A percentile compares a stretch with the other conserved stretches of the same genome.
These are phyloP conservation scores for Tardiomyces blankii DNA, from an alignment of 1,139 yeast genomes.

Conservation along the genomic window DNA sequence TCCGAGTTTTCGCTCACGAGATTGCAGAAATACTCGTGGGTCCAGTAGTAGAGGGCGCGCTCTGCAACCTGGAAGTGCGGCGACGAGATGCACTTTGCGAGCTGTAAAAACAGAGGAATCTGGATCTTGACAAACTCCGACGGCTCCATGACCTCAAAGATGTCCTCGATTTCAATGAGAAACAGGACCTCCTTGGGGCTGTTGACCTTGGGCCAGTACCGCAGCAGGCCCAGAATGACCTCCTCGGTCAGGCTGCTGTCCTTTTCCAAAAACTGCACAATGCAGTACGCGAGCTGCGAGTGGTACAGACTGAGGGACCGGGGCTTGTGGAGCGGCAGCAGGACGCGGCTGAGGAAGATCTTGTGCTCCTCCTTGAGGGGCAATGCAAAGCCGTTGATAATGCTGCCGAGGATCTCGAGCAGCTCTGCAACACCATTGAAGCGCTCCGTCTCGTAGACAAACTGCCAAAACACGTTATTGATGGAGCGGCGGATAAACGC, in stretches of 20 bases:
- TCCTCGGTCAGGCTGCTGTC: slow-evolving; percentile 90
- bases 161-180: slow-evolving; percentile 90
- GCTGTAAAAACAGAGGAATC: slow-evolving; percentile 87
- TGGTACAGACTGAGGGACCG: slow-evolving; percentile 81
- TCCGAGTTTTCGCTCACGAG: slow-evolving; percentile 84
- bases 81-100: slow-evolving; percentile 87
- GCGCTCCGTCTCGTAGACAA: slow-evolving; percentile 89
- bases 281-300: slow-evolving; percentile 94
- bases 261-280: slow-evolving; percentile 91
- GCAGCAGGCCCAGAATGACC: slow-evolving; percentile 80
- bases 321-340: slow-evolving; percentile 88
- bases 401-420: slow-evolving; percentile 88
- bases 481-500: slow-evolving; percentile 87
- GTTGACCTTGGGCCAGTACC: slow-evolving; percentile 96
- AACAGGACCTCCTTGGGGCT: slow-evolving; percentile 95
- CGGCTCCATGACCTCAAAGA: slow-evolving; percentile 93
- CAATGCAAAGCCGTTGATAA: slow-evolving; percentile 94
- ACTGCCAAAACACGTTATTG: slow-evolving; percentile 84
- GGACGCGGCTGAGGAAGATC: slow-evolving; percentile 75
- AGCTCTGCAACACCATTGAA: slow-evolving; percentile 95
- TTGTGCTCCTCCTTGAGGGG: slow-evolving; percentile 97
- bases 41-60: slow-evolving; percentile 89
- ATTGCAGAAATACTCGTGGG: slow-evolving; percentile 85
- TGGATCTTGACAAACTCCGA: slow-evolving; percentile 84
- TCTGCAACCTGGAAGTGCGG: slow-evolving; percentile 98